These are phyloP conservation scores for Leptoxyphium fumago DNA, from an alignment of 2,329 filamentous ascomycete genomes.

Conservation along the genomic window DNA sequence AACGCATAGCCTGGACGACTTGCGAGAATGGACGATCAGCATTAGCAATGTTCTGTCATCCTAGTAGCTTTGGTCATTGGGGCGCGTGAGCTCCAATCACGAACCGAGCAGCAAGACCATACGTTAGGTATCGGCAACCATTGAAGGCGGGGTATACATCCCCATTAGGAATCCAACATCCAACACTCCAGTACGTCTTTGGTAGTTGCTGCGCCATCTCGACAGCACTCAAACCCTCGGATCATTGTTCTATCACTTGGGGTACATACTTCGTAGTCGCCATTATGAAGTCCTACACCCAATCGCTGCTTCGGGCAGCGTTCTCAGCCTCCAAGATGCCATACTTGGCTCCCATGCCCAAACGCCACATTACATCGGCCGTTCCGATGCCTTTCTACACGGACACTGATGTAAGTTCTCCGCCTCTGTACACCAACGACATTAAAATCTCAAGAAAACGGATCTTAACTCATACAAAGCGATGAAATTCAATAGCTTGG, in stretches of 20 bases:
- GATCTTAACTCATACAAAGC: background rate
- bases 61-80: background rate
- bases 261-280: background rate
- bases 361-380: conserved; percentile 21
- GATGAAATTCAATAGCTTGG: conserved; percentile 29
- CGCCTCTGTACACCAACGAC: background rate
- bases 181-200: too few relatives aligned
- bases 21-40: background rate
- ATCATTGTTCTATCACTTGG: too few relatives aligned
- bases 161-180: background rate
- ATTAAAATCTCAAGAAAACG: background rate
- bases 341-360: conserved; percentile 6
- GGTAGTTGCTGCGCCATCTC: background rate
- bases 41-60: background rate
- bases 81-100: too few relatives aligned
- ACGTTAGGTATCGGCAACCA: background rate
- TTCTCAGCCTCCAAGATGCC: conserved; percentile 5
- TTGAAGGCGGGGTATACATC: background rate
- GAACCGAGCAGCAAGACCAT: background rate
- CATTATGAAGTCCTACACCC: conserved; percentile 13
- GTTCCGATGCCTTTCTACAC: conserved; percentile 37
- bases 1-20: background rate
- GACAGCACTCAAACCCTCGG: conserved; percentile 1
- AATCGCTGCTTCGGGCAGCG: conserved; percentile 9
- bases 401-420: conserved; percentile 29